Conservation (phyloP, 2,329 filamentous ascomycete genomes). For the Tolypocladium nubicola region DNA sequence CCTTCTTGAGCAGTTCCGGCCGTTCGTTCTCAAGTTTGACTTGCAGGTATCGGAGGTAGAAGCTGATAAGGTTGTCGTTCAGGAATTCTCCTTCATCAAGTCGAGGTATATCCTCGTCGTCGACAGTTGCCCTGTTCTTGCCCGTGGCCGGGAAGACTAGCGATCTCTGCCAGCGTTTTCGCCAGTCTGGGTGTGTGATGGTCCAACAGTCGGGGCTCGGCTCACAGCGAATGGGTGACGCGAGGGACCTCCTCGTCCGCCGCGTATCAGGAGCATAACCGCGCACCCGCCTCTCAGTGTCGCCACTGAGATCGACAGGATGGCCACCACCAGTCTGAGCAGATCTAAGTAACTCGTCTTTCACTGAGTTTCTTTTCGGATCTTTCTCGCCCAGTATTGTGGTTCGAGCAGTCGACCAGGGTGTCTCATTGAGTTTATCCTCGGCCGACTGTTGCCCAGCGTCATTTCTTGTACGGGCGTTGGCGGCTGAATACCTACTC, state of each 20-base stretch:
- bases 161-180: constrained; percentile 41
- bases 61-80: constrained; percentile 87
- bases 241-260: constrained; percentile 13
- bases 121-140: constrained; percentile 53
- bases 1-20: constrained; percentile 47
- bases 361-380: background rate
- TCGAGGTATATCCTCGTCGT: constrained; percentile 61
- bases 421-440: background rate
- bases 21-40: constrained; percentile 42
- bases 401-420: background rate
- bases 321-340: background rate
- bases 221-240: constrained; percentile 3
- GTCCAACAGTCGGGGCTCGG: constrained; percentile 34
- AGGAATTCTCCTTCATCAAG: constrained; percentile 78
- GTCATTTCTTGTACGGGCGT: background rate
- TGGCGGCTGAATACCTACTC: background rate
- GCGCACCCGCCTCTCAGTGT: background rate
- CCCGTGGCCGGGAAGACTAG: constrained; percentile 51
- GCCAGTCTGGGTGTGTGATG: constrained; percentile 38
- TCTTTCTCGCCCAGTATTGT: background rate
- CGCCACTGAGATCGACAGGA: background rate
- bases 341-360: constrained; percentile 1
- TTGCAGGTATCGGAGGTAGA: constrained; percentile 72
- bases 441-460: too few relatives aligned
- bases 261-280: constrained; percentile 10